A percentile compares a stretch with the other conserved stretches of the same genome.
phyloP scores from a whole-genome alignment of 2,329 filamentous ascomycete species.

The Monilinia aucupariae region DNA sequence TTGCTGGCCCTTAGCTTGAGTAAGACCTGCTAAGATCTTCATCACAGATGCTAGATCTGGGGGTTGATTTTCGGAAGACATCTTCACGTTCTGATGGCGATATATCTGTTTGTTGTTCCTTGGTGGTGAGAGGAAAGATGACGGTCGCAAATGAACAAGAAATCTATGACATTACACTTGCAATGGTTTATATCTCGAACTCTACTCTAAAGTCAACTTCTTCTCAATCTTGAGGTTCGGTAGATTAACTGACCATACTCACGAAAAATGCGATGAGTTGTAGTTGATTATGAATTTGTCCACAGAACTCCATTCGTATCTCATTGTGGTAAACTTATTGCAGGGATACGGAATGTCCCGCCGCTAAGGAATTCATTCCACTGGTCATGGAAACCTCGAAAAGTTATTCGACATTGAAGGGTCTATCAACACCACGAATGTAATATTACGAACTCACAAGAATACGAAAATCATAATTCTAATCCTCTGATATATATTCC shows the following conservation, averaged over 20 bases:
- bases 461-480: background rate
- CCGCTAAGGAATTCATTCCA: constrained; percentile 26
- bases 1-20: constrained; percentile 21
- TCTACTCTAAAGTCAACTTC: background rate
- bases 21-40: constrained; percentile 30
- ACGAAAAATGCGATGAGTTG: background rate
- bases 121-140: background rate
- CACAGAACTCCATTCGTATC: background rate
- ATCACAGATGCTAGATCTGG: constrained; percentile 36
- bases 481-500: background rate
- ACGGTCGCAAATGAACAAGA: background rate
- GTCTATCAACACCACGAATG: constrained; percentile 19
- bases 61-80: constrained; percentile 28
- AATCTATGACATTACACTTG: background rate
- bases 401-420: constrained; percentile 24
- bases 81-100: constrained; percentile 11
- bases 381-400: constrained; percentile 23
- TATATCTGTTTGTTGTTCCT: background rate
- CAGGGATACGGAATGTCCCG: constrained; percentile 22
- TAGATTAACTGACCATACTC: background rate
- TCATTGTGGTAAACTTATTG: background rate
- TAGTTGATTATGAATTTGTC: too few species aligned
- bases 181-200: background rate
- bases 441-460: constrained; percentile 20
- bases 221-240: background rate